Base-by-base conservation (phyloP, 345 rosid genomes). In the Ceriops decandra region DNA sequence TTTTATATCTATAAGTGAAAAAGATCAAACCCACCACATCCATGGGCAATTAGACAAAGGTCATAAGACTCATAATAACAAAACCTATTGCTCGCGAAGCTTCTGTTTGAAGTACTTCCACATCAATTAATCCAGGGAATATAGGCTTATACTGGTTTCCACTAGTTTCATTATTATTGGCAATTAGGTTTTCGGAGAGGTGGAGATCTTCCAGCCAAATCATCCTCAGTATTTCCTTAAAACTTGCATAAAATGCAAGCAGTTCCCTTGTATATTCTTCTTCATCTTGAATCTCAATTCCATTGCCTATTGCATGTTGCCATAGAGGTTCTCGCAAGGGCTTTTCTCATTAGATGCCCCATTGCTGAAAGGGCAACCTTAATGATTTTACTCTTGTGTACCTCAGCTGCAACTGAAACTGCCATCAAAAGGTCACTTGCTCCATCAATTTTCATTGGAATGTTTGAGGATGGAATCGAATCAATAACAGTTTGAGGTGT, bases 371-470 rank as follows among this genome's bases (percentile, higher is more conserved):
- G 5, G 6, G 80, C 77, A 59, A 74, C 76, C 28, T 74, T 69
- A 13, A 0, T 61, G 73, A 81, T 67, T 38, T 57, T 77, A 1
- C 1, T 47, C 71, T 58, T 79, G 67, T 74, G 67, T 19, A 16
- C n/a, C 16, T 79, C 82, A 15, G 80, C 70, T 4, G 64, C 38
- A 28, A 77, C 32, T 4, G 82, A 76, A n/a, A 83, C 80, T 16
- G 78, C 78, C 81, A 83, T 76, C 6, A 83, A 38, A 32, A 81
- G 76, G 47, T 81, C 84, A 19, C 76, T 72, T 13, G 80, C 80
- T 52, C 78, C 67, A 47, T 72, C 49, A 19, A 57, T 38, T 51
- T 59, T 22, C 2, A 1, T 6, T 8, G 42, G 60, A n/a, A 66
- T 60, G 36, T 64, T 67, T 2, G 70, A 57, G 11, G 68, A 58